Conservation (phyloP, 2,329 filamentous ascomycete species). For the Fusarium sp. region DNA sequence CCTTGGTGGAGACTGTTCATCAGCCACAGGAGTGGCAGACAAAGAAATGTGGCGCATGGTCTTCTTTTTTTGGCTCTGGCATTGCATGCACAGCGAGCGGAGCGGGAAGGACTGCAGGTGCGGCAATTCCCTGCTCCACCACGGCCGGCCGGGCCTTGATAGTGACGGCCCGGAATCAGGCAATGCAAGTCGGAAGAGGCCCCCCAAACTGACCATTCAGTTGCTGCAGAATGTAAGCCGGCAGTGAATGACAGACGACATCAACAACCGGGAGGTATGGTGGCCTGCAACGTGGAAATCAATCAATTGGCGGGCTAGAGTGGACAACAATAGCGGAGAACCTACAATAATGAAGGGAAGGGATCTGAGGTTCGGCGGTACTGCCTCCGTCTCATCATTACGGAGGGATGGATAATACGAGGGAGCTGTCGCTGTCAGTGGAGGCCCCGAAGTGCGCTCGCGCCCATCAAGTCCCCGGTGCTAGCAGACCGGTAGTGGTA, state of each 20-base stretch:
- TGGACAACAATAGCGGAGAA: not conserved
- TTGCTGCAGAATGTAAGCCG: slow-evolving; percentile 8
- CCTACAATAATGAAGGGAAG: not conserved
- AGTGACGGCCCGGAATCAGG: not conserved
- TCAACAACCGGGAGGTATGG: not conserved
- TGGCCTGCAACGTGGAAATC: not conserved
- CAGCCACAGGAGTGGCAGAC: not conserved
- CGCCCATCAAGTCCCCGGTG: slow-evolving; percentile 6
- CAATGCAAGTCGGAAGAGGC: not conserved
- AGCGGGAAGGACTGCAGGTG: slow-evolving; percentile 1
- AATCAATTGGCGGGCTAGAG: not conserved
- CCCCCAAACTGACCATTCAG: slow-evolving; percentile 4
- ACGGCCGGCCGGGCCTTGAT: not conserved
- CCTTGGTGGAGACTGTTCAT: not conserved
- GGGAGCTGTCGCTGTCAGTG: not conserved
- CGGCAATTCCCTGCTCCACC: not conserved
- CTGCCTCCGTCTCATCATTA: not conserved
- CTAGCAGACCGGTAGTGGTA: slow-evolving; percentile 12
- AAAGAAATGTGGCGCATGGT: not conserved
- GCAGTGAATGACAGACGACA: not conserved
- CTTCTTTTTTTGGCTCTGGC: not conserved
- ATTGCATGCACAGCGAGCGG: not conserved
- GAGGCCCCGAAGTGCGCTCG: slow-evolving; percentile 14
- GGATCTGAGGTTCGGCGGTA: not conserved
- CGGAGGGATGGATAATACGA: not conserved